Conservation (phyloP, 2,329 filamentous ascomycete species). For the Exophiala xenobiotica region DNA sequence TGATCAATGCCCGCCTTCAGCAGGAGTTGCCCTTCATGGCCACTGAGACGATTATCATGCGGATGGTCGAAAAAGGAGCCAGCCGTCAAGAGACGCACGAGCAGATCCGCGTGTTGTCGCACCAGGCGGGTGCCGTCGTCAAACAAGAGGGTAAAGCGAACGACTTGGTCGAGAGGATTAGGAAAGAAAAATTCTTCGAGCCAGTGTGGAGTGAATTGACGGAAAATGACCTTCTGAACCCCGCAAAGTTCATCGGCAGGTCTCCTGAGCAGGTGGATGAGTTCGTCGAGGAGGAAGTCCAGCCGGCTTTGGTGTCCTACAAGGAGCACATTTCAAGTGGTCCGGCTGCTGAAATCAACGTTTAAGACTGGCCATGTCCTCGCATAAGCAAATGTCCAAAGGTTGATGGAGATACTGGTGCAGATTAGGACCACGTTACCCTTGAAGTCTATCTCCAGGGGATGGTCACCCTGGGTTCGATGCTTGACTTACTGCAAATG, state of each 20-base stretch:
- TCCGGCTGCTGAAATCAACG: slow-evolving; percentile 42
- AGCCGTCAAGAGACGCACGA: slow-evolving; percentile 83
- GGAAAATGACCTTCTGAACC: slow-evolving; percentile 63
- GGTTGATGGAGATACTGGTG: no score
- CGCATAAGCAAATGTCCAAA: no score
- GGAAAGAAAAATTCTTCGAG: slow-evolving; percentile 69
- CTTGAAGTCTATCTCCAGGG: no score
- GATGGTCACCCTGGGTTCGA: no score
- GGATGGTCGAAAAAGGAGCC: slow-evolving; percentile 66
- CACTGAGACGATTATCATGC: slow-evolving; percentile 74
- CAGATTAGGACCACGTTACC: no score
- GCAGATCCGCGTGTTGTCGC: slow-evolving; percentile 77
- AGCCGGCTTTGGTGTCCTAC: slow-evolving; percentile 50
- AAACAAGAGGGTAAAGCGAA: slow-evolving; percentile 73
- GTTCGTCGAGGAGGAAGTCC: slow-evolving; percentile 53
- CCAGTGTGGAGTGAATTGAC: slow-evolving; percentile 65
- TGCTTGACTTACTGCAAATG: no score
- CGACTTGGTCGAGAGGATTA: slow-evolving; percentile 78
- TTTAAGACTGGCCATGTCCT: no score
- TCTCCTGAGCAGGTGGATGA: slow-evolving; percentile 54
- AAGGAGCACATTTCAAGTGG: slow-evolving; percentile 38
- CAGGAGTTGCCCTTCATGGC: slow-evolving; percentile 86
- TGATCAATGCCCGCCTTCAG: slow-evolving; percentile 66
- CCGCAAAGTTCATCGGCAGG: slow-evolving; percentile 60
- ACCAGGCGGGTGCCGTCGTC: slow-evolving; percentile 70